These are phyloP conservation scores for Wallemia ichthyophaga DNA, from an alignment of 1,284 basidiomycete species.

Conservation along the genomic window DNA sequence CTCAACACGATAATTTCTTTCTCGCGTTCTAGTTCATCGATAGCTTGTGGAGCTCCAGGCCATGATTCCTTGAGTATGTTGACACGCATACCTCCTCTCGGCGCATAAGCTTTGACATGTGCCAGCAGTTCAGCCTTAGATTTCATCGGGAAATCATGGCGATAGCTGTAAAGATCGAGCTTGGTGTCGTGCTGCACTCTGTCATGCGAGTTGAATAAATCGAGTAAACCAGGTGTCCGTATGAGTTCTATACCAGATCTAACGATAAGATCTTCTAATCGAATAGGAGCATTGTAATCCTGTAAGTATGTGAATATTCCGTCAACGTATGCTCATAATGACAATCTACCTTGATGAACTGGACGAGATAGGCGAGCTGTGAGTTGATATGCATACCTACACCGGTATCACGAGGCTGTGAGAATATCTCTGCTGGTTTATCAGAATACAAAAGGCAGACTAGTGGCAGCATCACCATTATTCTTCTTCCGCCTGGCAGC, in stretches of 20 bases:
- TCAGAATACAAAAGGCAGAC: too few species aligned
- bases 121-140: slow-evolving; percentile 50
- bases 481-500: not conserved
- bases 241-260: slow-evolving; percentile 20
- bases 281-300: not conserved
- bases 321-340: not conserved
- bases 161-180: slow-evolving; percentile 22
- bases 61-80: slow-evolving; percentile 60
- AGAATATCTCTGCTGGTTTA: slow-evolving; percentile 30
- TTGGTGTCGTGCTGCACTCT: slow-evolving; percentile 44
- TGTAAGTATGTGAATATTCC: not conserved
- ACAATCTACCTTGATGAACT: slow-evolving; percentile 39
- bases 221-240: slow-evolving; percentile 33
- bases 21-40: slow-evolving; percentile 58
- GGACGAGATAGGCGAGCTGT: slow-evolving; percentile 53
- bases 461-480: too few species aligned
- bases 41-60: slow-evolving; percentile 48
- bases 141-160: slow-evolving; percentile 64
- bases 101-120: slow-evolving; percentile 46
- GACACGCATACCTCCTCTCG: slow-evolving; percentile 52
- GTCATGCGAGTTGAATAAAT: slow-evolving; percentile 51
- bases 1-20: slow-evolving; percentile 60
- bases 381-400: slow-evolving; percentile 54
- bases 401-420: slow-evolving; percentile 55
- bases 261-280: slow-evolving; percentile 11